Conservation (phyloP, 2,329 filamentous ascomycete species). For the Xylariales sp. region DNA sequence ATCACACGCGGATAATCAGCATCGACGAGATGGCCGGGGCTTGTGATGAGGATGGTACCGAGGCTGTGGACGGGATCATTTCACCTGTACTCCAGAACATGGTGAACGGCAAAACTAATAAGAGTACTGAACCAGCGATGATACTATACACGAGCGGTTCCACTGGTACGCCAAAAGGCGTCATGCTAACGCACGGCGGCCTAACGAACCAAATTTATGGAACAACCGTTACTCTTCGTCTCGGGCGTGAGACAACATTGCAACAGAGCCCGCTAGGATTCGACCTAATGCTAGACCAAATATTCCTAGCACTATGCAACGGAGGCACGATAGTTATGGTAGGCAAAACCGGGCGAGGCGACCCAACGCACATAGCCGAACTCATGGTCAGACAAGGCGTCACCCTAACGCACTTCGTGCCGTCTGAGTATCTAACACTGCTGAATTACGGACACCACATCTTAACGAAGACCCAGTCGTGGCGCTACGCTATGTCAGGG, state of each 20-base stretch:
- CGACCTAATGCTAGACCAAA: conserved; percentile 50
- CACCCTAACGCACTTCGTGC: conserved; percentile 48
- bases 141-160: conserved; percentile 46
- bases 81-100: no score
- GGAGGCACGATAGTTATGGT: conserved; percentile 51
- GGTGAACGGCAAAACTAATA: no score
- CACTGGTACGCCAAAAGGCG: conserved; percentile 25
- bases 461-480: background rate
- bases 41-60: no score
- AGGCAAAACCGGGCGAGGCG: conserved; percentile 44
- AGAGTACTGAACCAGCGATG: conserved; percentile 25
- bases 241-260: conserved; percentile 42
- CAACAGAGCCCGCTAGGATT: conserved; percentile 53
- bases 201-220: conserved; percentile 11
- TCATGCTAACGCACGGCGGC: background rate
- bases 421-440: conserved; percentile 19
- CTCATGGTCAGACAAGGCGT: conserved; percentile 49
- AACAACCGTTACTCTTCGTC: conserved; percentile 6
- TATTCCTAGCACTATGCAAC: conserved; percentile 47
- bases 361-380: conserved; percentile 48
- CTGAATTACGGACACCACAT: conserved; percentile 1
- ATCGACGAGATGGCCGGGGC: background rate
- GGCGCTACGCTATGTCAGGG: conserved; percentile 18
- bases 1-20: background rate
- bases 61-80: no score